phyloP scores from a whole-genome alignment of 805 yeast species.

The Candida multigemmis region DNA sequence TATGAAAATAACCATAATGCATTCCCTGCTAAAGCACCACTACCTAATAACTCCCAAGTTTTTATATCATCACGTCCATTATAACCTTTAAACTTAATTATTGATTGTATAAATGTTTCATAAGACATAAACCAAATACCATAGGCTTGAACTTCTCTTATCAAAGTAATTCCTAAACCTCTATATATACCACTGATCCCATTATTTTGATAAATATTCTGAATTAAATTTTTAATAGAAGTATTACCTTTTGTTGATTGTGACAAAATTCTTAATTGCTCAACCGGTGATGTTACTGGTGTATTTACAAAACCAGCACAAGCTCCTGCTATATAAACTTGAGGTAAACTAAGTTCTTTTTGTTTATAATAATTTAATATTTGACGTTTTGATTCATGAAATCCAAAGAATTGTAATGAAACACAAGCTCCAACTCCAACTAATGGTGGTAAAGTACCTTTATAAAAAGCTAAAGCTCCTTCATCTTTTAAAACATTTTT shows the following conservation, averaged over 20 bases:
- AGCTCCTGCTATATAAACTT: constrained; percentile 56
- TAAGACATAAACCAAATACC: constrained; percentile 68
- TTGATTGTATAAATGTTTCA: constrained; percentile 41
- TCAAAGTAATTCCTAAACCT: constrained; percentile 44
- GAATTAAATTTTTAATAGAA: constrained; percentile 17
- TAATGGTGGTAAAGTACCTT: constrained; percentile 36
- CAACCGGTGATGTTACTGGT: constrained; percentile 56
- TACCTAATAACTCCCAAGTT: constrained; percentile 44
- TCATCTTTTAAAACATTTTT: constrained; percentile 29
- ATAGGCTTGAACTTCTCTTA: constrained; percentile 63
- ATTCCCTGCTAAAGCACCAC: constrained; percentile 64
- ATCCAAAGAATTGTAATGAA: constrained; percentile 61
- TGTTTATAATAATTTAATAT: constrained; percentile 20
- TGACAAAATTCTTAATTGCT: constrained; percentile 53
- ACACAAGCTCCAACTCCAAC: constrained; percentile 53
- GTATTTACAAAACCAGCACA: constrained; percentile 59
- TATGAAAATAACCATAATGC: constrained; percentile 53
- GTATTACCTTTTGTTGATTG: constrained; percentile 34
- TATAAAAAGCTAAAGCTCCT: constrained; percentile 34
- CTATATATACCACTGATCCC: constrained; percentile 49
- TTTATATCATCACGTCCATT: constrained; percentile 38
- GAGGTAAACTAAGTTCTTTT: constrained; percentile 36
- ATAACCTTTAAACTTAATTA: constrained; percentile 22
- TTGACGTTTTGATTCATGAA: constrained; percentile 60
- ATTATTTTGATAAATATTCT: constrained; percentile 26